A percentile compares a stretch with the other conserved stretches of the same genome.
phyloP scores from a whole-genome alignment of 495 filamentous ascomycete species.

The Penicillium turbatum region DNA sequence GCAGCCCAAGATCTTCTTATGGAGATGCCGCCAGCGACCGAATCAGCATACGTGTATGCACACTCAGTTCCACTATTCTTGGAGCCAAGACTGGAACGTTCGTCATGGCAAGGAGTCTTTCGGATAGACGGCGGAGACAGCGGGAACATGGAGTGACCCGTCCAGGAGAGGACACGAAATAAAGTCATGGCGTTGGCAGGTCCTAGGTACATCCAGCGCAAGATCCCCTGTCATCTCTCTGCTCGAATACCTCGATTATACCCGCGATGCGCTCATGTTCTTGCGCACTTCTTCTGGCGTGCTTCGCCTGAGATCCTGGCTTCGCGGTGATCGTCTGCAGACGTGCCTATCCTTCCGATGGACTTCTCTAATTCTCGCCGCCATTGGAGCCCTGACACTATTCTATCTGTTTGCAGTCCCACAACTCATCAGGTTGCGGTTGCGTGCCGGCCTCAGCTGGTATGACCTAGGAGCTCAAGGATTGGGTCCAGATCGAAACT shows the following conservation, averaged over 20 bases:
- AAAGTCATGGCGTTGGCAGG: neutral
- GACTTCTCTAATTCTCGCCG: constrained; percentile 8
- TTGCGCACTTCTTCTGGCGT: constrained; percentile 19
- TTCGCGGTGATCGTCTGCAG: constrained; percentile 5
- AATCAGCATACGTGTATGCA: constrained; percentile 7
- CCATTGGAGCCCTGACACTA: constrained; percentile 12
- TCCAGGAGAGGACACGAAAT: neutral
- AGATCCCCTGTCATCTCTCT: neutral
- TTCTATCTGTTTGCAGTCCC: constrained; percentile 29
- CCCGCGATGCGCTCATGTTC: constrained; percentile 33
- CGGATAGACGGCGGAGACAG: neutral
- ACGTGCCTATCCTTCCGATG: constrained; percentile 8
- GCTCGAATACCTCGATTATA: neutral
- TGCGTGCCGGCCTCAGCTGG: constrained; percentile 29
- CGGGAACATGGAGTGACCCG: neutral
- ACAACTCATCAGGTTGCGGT: constrained; percentile 29
- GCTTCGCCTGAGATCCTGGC: constrained; percentile 21
- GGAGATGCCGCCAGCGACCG: neutral
- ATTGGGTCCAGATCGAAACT: constrained; percentile 32
- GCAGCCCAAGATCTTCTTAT: constrained; percentile 4
- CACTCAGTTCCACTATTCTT: neutral
- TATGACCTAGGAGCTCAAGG: constrained; percentile 38
- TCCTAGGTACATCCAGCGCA: neutral
- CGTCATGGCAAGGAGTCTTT: neutral
- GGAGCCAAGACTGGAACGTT: constrained; percentile 1